Evolutionary conservation across 768 basidiomycete genomes (phyloP), one percentile per base, ranked within the genome.

Genomic region (Xerocomellus intermedius): DNA sequence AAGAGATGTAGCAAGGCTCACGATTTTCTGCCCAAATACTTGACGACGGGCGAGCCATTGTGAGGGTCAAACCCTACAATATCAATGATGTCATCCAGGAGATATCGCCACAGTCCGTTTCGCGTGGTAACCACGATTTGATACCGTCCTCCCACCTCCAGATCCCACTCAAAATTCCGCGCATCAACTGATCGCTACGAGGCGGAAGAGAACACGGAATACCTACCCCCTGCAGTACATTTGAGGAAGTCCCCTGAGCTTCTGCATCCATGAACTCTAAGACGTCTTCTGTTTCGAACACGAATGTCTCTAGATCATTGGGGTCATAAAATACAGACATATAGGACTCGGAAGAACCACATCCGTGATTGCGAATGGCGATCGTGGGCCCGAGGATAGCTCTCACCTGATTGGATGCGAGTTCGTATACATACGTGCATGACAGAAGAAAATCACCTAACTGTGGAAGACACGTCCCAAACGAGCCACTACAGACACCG

Each of bases 51-150:
- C 1, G 55, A 49, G 9, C 58, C 53, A 13, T 47, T 52, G 8
- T 42, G 32, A 9, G 53, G 52, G 19, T 41, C 59, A 28, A 64
- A 64, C 5, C 62, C 64, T 4, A 55, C 10, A 14, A 64, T 38
- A 26, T 57, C 47, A 8, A 63, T 42, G 22, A 64, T 37, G 32
- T 61, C 63, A 35, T 57, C 58, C 10, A 64, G 22, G 7, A 44
- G 37, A 32, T 64, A 60, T 14, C 62, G 36, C 63, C 59, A 64
- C n/a, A 58, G 39, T 7, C 63, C 63, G 7, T 56, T 52, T 33
- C 48, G 49, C 9, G 63, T 64, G 17, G 59, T 64, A 6, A 64
- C 0, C 13, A 55, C 50, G 5, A 57, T 16, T 17, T 56, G 46
- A 39, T 63, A 60, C 3, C 22, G 46, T 19, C 39, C 36, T 17